These are phyloP conservation scores for Mucor plumbeus DNA, from an alignment of 371 early-diverging fungal species.

Conservation along the genomic window DNA sequence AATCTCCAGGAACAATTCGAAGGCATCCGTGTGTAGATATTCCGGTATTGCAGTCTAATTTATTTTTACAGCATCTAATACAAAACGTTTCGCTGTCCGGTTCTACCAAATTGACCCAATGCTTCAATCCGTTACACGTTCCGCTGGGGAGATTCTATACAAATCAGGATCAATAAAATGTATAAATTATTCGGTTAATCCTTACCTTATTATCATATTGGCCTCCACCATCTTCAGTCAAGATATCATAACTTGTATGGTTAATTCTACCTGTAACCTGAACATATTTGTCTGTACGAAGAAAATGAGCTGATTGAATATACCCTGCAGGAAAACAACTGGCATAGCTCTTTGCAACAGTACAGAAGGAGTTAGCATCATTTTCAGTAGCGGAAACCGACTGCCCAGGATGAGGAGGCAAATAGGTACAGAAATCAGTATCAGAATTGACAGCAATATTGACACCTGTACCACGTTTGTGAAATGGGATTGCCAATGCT, in stretches of 20 bases:
- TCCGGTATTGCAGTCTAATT: constrained; percentile 27
- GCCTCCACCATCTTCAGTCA: constrained; percentile 53
- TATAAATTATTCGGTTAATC: no score
- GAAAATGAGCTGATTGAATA: constrained; percentile 48
- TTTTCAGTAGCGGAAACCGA: constrained; percentile 46
- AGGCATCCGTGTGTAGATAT: constrained; percentile 26
- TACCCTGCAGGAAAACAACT: constrained; percentile 48
- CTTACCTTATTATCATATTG: constrained; percentile 56
- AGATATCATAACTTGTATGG: constrained; percentile 41
- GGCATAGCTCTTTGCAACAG: constrained; percentile 29
- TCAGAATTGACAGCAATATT: constrained; percentile 35
- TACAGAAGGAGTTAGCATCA: constrained; percentile 40
- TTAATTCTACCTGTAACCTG: constrained; percentile 60
- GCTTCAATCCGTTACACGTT: constrained; percentile 42
- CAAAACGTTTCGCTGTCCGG: constrained; percentile 43
- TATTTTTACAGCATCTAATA: constrained; percentile 34
- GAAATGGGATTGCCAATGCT: not conserved
- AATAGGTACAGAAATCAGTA: constrained; percentile 44
- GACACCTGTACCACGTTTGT: constrained; percentile 22
- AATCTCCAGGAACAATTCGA: constrained; percentile 30
- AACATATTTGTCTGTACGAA: constrained; percentile 36
- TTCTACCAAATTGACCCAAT: constrained; percentile 49
- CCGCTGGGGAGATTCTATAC: constrained; percentile 27
- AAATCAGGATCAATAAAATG: not conserved
- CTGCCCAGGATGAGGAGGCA: constrained; percentile 47